A percentile compares a stretch with the other conserved stretches of the same genome.
These are phyloP conservation scores for Euphorbia pulcherrima DNA, from an alignment of 345 rosid genomes.

Conservation along the genomic window DNA sequence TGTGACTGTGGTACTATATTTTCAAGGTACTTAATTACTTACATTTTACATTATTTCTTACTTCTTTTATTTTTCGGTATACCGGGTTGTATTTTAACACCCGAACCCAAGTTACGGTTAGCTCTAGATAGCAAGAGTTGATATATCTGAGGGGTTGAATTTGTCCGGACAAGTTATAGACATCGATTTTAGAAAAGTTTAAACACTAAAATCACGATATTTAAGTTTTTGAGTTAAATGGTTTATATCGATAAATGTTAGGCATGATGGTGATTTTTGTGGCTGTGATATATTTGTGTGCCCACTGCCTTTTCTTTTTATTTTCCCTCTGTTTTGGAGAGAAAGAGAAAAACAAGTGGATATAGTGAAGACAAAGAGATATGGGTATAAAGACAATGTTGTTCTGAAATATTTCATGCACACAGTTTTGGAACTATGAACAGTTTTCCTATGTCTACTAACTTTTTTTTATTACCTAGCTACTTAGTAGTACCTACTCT, in stretches of 20 bases:
- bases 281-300: conserved; percentile 18
- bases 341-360: not conserved
- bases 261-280: conserved; percentile 18
- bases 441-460: not conserved
- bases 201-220: no score
- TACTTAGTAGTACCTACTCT: not conserved
- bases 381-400: conserved; percentile 1
- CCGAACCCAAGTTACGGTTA: no score
- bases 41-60: not conserved
- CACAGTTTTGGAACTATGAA: not conserved
- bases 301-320: conserved; percentile 4
- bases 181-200: no score
- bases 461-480: not conserved
- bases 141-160: no score
- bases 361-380: not conserved
- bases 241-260: not conserved
- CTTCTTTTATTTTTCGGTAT: not conserved
- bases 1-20: conserved; percentile 92
- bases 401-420: not conserved
- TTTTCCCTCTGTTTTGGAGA: conserved; percentile 2
- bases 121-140: no score
- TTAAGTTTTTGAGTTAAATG: no score
- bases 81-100: not conserved
- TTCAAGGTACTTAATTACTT: conserved; percentile 55
- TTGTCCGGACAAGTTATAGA: no score